These are phyloP conservation scores for Pneumocystis jirovecii DNA, from an alignment of 1,139 yeast genomes.

Conservation along the genomic window DNA sequence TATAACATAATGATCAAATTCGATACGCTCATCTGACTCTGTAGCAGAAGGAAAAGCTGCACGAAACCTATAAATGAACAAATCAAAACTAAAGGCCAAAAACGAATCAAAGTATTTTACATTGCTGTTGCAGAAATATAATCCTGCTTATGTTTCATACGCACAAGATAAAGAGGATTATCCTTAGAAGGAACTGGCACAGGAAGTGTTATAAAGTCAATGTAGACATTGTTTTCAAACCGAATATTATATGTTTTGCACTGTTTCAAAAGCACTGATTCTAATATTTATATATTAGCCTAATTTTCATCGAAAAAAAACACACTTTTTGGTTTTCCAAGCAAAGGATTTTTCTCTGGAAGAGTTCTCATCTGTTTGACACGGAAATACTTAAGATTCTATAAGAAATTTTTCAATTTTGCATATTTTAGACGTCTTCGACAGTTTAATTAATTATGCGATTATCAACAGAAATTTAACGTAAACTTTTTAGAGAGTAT, in stretches of 20 bases:
- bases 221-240: constrained; percentile 5
- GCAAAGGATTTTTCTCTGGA: background rate
- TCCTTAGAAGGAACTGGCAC: constrained; percentile 4
- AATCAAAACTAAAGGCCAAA: background rate
- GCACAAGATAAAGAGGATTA: constrained; percentile 5
- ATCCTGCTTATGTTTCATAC: constrained; percentile 6
- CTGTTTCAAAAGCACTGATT: background rate
- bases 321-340: background rate
- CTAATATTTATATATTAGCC: background rate
- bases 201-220: constrained; percentile 9
- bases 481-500: no score
- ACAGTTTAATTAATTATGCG: no score
- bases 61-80: background rate
- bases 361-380: background rate
- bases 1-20: constrained; percentile 7
- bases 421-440: background rate
- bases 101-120: background rate
- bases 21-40: background rate
- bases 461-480: no score
- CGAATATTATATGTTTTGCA: constrained; percentile 8
- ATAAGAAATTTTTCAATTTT: background rate
- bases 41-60: background rate
- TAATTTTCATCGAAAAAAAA: background rate
- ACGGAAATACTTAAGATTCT: background rate
- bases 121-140: constrained; percentile 9